A percentile compares a stretch with the other conserved stretches of the same genome.
These are phyloP conservation scores for Chytridiales sp. DNA, from an alignment of 371 early-diverging fungal species.

Conservation along the genomic window DNA sequence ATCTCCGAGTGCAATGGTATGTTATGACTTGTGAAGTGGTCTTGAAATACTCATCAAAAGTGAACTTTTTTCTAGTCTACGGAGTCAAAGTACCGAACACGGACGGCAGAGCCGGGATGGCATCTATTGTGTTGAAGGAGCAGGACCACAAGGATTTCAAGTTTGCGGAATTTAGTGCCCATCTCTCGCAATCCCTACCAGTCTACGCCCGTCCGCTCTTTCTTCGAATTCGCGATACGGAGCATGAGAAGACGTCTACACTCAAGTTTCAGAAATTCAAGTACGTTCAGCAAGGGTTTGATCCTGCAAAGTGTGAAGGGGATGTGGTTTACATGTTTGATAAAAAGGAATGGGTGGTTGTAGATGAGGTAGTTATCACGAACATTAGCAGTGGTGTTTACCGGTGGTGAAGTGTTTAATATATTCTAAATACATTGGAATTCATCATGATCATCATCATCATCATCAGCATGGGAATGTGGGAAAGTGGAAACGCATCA, in stretches of 20 bases:
- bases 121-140: too few relatives aligned
- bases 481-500: too few relatives aligned
- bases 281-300: conserved; percentile 23
- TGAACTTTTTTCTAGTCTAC: conserved; percentile 25
- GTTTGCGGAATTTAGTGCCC: conserved; percentile 7
- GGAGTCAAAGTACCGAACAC: conserved; percentile 38
- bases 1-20: conserved; percentile 63
- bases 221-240: conserved; percentile 14
- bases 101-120: conserved; percentile 81
- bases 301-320: conserved; percentile 21
- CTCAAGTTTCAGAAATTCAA: conserved; percentile 29
- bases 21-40: conserved; percentile 25
- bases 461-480: too few relatives aligned
- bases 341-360: too few relatives aligned
- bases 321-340: too few relatives aligned
- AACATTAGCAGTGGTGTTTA: too few relatives aligned
- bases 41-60: not conserved
- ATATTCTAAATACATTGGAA: too few relatives aligned
- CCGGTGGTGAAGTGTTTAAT: too few relatives aligned
- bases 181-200: conserved; percentile 6
- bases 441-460: too few relatives aligned
- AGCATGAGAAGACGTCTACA: conserved; percentile 26
- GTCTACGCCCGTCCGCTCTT: conserved; percentile 21
- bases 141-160: conserved; percentile 11
- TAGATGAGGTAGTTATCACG: too few relatives aligned